phyloP scores from a whole-genome alignment of 1,284 basidiomycete genomes.

The Heterobasidion annosum region DNA sequence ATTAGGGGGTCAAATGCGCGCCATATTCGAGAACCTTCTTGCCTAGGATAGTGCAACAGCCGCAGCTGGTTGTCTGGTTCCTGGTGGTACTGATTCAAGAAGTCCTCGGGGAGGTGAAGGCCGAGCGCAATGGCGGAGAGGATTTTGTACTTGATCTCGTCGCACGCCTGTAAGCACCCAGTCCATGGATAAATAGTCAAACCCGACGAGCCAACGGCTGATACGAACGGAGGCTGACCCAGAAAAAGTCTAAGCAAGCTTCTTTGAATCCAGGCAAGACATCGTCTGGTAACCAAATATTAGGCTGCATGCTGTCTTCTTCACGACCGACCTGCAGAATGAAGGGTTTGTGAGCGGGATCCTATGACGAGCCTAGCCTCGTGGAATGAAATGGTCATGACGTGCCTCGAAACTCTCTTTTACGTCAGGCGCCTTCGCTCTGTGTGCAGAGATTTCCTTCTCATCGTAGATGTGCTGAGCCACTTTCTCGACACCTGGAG shows the following conservation, averaged over 20 bases:
- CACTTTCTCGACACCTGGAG: slow-evolving; percentile 37
- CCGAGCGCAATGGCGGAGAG: slow-evolving; percentile 44
- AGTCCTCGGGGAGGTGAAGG: slow-evolving; percentile 35
- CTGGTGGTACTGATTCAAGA: slow-evolving; percentile 34
- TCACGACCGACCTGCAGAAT: slow-evolving; percentile 32
- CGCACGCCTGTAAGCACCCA: slow-evolving; percentile 21
- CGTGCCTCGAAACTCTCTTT: slow-evolving; percentile 51
- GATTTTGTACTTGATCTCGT: slow-evolving; percentile 33
- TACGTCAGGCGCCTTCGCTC: slow-evolving; percentile 33
- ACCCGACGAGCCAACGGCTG: too few relatives aligned
- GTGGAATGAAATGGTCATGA: neutral
- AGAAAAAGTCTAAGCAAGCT: slow-evolving; percentile 43
- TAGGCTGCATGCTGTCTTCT: slow-evolving; percentile 34
- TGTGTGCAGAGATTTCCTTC: slow-evolving; percentile 24
- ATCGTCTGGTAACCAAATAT: slow-evolving; percentile 51
- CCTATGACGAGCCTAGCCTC: neutral
- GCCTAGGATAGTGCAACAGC: slow-evolving; percentile 50
- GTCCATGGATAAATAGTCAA: neutral
- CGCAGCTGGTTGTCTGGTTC: slow-evolving; percentile 47
- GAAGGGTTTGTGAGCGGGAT: too few relatives aligned
- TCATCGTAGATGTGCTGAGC: slow-evolving; percentile 32
- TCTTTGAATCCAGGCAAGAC: slow-evolving; percentile 46
- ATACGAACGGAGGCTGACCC: slow-evolving; percentile 21
- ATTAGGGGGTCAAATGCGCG: too few relatives aligned
- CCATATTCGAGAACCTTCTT: neutral